A percentile compares a stretch with the other conserved stretches of the same genome.
Conservation (phyloP, 2,329 filamentous ascomycete species). For the Trichoderma asperellum region DNA sequence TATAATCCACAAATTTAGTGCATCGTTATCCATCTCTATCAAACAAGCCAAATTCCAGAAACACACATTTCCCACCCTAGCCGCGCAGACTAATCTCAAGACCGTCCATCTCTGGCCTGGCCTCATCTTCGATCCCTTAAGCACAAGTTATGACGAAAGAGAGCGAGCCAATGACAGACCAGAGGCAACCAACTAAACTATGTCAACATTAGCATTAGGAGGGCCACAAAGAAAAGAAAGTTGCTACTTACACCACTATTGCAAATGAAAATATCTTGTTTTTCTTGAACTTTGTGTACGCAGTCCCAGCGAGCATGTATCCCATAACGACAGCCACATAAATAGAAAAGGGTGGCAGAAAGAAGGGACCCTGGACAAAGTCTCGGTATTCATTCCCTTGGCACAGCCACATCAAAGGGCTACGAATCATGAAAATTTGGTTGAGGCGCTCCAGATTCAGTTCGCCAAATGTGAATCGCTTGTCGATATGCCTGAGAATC, state of each 20-base stretch:
- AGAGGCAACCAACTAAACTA: background rate
- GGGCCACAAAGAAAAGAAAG: conserved; percentile 42
- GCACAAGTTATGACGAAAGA: background rate
- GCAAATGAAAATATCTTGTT: conserved; percentile 48
- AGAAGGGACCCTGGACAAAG: conserved; percentile 43
- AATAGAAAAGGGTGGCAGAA: conserved; percentile 44
- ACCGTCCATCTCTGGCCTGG: background rate
- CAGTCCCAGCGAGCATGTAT: conserved; percentile 52
- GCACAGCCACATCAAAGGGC: background rate
- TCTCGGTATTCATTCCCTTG: background rate
- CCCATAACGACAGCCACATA: conserved; percentile 50
- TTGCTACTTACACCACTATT: conserved; percentile 49
- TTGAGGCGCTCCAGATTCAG: conserved; percentile 20
- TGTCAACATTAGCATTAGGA: background rate
- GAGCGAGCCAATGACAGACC: background rate
- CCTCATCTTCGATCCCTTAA: background rate
- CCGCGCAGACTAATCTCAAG: background rate
- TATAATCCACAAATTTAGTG: background rate
- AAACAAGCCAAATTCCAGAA: background rate
- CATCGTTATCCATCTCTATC: background rate
- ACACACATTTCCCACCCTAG: background rate
- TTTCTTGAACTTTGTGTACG: conserved; percentile 38
- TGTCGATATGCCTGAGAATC: conserved; percentile 6
- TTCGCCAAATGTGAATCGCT: conserved; percentile 28
- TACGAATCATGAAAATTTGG: background rate